Conservation (phyloP, 1,139 yeast species). For the Suhomyces bribrorum region DNA sequence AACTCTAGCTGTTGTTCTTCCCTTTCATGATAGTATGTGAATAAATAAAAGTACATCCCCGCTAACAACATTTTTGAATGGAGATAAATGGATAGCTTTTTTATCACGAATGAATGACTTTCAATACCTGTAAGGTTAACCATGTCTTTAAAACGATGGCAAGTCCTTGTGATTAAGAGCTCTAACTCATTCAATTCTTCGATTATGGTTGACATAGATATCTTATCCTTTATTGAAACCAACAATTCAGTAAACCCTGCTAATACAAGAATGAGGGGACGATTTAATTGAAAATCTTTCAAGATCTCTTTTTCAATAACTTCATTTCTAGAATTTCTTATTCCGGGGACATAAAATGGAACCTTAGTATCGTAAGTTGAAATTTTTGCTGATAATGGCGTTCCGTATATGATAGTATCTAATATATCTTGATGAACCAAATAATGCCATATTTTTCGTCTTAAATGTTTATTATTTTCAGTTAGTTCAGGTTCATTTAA, state of each 20-base stretch:
- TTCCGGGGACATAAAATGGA: slow-evolving; percentile 22
- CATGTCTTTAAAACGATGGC: slow-evolving; percentile 10
- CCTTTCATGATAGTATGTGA: slow-evolving; percentile 27
- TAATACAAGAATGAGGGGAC: slow-evolving; percentile 7
- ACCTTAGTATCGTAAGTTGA: slow-evolving; percentile 26
- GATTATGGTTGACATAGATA: slow-evolving; percentile 14
- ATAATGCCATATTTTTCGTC: slow-evolving; percentile 29
- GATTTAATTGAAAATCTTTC: slow-evolving; percentile 15
- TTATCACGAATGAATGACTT: slow-evolving; percentile 4
- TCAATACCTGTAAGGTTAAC: slow-evolving; percentile 2
- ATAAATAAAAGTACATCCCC: slow-evolving; percentile 26
- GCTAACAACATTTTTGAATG: slow-evolving; percentile 20
- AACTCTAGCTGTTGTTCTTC: slow-evolving; percentile 22
- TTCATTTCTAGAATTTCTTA: slow-evolving; percentile 20
- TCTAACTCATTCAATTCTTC: slow-evolving; percentile 17
- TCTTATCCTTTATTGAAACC: slow-evolving; percentile 14
- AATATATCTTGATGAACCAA: slow-evolving; percentile 23
- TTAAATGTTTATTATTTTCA: slow-evolving; percentile 15
- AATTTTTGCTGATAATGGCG: slow-evolving; percentile 18
- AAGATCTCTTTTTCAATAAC: slow-evolving; percentile 24
- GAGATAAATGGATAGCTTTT: slow-evolving; percentile 11
- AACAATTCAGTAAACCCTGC: slow-evolving; percentile 10
- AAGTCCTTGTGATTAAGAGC: slow-evolving; percentile 11
- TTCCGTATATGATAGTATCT: slow-evolving; percentile 17
- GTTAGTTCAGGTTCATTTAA: slow-evolving; percentile 7